Percentiles rank a stretch among this genome's conserved stretches.
Conservation (phyloP, 441 rosid genomes). For the Raphanus hybrid region DNA sequence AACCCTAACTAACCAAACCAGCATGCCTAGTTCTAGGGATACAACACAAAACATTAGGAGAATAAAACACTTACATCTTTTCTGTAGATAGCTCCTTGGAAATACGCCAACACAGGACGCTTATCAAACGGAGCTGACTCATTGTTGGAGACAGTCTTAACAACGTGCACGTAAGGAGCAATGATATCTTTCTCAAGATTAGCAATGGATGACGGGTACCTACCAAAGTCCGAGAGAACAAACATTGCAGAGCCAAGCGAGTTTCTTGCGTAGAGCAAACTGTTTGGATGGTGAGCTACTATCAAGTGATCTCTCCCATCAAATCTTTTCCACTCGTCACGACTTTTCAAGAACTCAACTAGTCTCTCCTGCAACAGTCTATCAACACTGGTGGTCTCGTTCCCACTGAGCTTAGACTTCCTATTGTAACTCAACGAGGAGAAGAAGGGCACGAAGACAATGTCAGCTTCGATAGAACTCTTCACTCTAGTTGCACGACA, state of each 20-base stretch:
- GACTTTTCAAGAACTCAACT: conserved; percentile 60
- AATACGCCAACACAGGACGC: conserved; percentile 74
- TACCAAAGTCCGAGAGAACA: conserved; percentile 94
- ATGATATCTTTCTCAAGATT: conserved; percentile 79
- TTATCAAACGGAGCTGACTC: conserved; percentile 68
- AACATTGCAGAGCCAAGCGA: conserved; percentile 80
- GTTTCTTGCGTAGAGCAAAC: conserved; percentile 77
- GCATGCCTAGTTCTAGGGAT: neutral
- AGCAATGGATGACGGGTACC: conserved; percentile 72
- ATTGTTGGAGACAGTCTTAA: conserved; percentile 53
- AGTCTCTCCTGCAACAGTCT: conserved; percentile 67
- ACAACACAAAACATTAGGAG: neutral
- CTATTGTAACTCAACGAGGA: conserved; percentile 87
- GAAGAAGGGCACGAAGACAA: conserved; percentile 88
- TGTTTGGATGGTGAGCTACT: conserved; percentile 96
- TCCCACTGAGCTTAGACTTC: conserved; percentile 70
- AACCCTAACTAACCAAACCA: neutral
- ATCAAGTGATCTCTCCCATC: conserved; percentile 86
- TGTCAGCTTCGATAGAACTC: conserved; percentile 67
- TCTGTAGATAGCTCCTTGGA: conserved; percentile 92
- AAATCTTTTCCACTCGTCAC: conserved; percentile 74
- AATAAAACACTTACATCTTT: conserved; percentile 58
- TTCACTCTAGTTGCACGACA: conserved; percentile 68
- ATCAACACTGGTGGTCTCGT: conserved; percentile 60
- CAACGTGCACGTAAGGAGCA: conserved; percentile 90